These are phyloP conservation scores for Coniferiporia weirii DNA, from an alignment of 1,284 basidiomycete genomes.

Conservation along the genomic window DNA sequence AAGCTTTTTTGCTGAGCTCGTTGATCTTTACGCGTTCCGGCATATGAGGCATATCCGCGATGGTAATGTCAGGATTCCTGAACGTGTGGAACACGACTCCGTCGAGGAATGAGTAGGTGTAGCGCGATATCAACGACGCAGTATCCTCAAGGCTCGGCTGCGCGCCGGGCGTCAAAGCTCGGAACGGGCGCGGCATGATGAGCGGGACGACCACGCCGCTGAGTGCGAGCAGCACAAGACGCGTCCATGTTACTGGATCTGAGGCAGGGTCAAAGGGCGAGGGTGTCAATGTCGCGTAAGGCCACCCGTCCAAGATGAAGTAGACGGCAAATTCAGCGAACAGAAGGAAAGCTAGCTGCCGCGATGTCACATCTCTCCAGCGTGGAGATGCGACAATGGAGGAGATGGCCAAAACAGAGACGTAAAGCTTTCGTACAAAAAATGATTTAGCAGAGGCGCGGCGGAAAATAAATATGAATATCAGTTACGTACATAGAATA, in stretches of 20 bases:
- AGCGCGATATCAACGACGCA: slow-evolving; percentile 9
- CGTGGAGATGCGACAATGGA: slow-evolving; percentile 19
- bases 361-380: slow-evolving; percentile 10
- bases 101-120: slow-evolving; percentile 12
- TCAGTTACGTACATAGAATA: slow-evolving; percentile 7
- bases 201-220: slow-evolving; percentile 41
- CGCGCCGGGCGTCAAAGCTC: slow-evolving; percentile 36
- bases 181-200: slow-evolving; percentile 39
- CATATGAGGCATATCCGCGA: slow-evolving; percentile 16
- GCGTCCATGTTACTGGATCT: slow-evolving; percentile 32
- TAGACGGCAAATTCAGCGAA: slow-evolving; percentile 38
- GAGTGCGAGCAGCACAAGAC: slow-evolving; percentile 35
- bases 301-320: slow-evolving; percentile 47
- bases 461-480: neutral
- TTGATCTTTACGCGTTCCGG: slow-evolving; percentile 1
- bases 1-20: neutral
- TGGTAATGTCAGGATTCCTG: slow-evolving; percentile 13
- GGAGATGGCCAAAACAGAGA: slow-evolving; percentile 19
- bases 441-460: neutral
- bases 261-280: slow-evolving; percentile 36
- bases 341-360: slow-evolving; percentile 32
- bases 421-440: slow-evolving; percentile 17
- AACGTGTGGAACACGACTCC: slow-evolving; percentile 12
- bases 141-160: slow-evolving; percentile 15
- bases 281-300: slow-evolving; percentile 38